Evolutionary conservation across 176 grass and related monocot genomes (phyloP), one percentile per base, ranked within the genome.

Genomic region (Phyllostachys edulis): DNA sequence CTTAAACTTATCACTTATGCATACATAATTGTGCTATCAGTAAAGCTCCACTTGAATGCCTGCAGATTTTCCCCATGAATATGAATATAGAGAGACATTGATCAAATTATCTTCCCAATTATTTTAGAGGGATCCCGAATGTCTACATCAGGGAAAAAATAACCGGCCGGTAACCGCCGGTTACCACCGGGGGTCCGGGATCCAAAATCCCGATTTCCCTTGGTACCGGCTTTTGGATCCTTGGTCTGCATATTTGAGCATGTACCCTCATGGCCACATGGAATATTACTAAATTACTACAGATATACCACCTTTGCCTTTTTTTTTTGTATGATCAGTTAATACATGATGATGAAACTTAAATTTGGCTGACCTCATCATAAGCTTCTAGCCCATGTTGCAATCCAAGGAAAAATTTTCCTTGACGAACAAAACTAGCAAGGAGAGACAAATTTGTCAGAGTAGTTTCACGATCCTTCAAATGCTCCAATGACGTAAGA

Each of bases 391-490:
- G 86, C 29, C 89, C 84, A 5, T 93, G 90, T 50, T 90, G 86
- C 55, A 94, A 73, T 7, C 92, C 92, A 64, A 93, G 76, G 65
- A 94, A 80, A 70, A 85, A 89, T 56, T 75, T 94, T 64, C 88
- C 95, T 87, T 97, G 95, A 54, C 87, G 87, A 81, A 89, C 86
- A 91, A 94, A 94, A 79, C 86, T 86, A 41, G 95, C 84, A 38
- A 97, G 88, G 57, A 97, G 92, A 82, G 95, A 94, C 47, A 97
- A 85, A 81, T 97, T 97, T 46, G 95, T 97, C 82, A 93, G 95
- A 84, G 92, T 97, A 71, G 60, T 75, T 75, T 97, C 92, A 44
- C 86, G 86, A 82, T 97, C 95, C 76, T 91, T 97, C 83, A 94
- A 88, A 84, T 97, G 76, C 39, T 97, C 95, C 1, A 71, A 59